Percentiles rank a stretch among this genome's conserved stretches.
Conservation (phyloP, 2,329 filamentous ascomycete species). For the Scytalidium sp. region DNA sequence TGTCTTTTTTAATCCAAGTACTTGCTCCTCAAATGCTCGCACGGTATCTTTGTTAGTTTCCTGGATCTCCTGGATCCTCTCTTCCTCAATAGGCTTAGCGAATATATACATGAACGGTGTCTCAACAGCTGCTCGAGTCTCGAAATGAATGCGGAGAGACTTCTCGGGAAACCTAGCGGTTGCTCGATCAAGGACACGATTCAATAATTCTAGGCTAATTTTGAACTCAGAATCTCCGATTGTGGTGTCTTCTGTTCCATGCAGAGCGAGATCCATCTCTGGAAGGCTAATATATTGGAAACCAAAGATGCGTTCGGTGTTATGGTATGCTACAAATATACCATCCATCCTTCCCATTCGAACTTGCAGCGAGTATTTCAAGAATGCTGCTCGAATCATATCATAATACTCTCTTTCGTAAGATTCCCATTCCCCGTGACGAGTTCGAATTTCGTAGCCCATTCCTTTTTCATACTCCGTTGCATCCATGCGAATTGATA, state of each 20-base stretch:
- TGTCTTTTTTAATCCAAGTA: slow-evolving; percentile 49
- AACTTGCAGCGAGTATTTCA: slow-evolving; percentile 96
- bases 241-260: slow-evolving; percentile 64
- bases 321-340: slow-evolving; percentile 96
- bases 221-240: slow-evolving; percentile 86
- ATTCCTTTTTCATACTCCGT: slow-evolving; percentile 67
- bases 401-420: slow-evolving; percentile 96
- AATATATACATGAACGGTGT: slow-evolving; percentile 81
- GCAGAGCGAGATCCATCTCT: slow-evolving; percentile 90
- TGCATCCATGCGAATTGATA: slow-evolving; percentile 88
- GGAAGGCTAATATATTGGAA: slow-evolving; percentile 88
- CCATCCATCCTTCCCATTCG: slow-evolving; percentile 98
- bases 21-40: slow-evolving; percentile 63
- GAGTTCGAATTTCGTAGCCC: slow-evolving; percentile 81
- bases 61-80: slow-evolving; percentile 74
- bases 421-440: slow-evolving; percentile 79
- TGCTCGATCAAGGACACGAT: slow-evolving; percentile 74
- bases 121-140: slow-evolving; percentile 60
- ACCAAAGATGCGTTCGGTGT: slow-evolving; percentile 90
- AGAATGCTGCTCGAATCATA: slow-evolving; percentile 89
- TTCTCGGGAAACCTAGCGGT: slow-evolving; percentile 71
- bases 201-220: slow-evolving; percentile 73
- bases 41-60: slow-evolving; percentile 60
- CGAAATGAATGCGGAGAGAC: slow-evolving; percentile 78
- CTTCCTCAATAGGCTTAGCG: slow-evolving; percentile 75